Percentiles rank a stretch among this genome's conserved stretches.
phyloP scores from a whole-genome alignment of 2,329 filamentous ascomycete species.

The Sphaerulina musiva region DNA sequence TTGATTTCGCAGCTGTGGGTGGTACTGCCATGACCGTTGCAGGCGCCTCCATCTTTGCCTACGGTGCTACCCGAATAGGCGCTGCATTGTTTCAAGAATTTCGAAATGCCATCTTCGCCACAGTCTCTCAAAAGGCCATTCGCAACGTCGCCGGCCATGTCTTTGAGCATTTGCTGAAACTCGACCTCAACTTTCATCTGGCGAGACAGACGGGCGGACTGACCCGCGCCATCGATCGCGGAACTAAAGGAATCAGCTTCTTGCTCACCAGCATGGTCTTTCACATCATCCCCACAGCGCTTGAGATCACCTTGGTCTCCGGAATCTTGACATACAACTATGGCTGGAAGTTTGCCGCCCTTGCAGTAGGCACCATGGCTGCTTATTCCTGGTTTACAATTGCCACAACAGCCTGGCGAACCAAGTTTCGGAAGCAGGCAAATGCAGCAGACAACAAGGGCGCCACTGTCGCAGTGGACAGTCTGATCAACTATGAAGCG shows the following conservation, averaged over 20 bases:
- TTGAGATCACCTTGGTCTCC: constrained; percentile 94
- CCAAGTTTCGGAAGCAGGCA: constrained; percentile 88
- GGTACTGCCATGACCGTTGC: constrained; percentile 84
- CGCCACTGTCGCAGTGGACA: constrained; percentile 91
- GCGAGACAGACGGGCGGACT: constrained; percentile 90
- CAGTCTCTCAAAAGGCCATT: constrained; percentile 94
- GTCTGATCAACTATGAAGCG: constrained; percentile 96
- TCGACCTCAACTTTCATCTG: constrained; percentile 91
- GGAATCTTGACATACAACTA: constrained; percentile 96
- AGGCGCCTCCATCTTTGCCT: constrained; percentile 81
- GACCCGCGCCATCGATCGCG: constrained; percentile 88
- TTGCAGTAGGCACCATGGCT: constrained; percentile 85
- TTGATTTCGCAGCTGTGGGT: constrained; percentile 80
- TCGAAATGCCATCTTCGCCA: constrained; percentile 92
- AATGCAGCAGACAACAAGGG: constrained; percentile 95
- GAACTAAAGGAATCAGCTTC: constrained; percentile 98
- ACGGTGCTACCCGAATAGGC: constrained; percentile 81
- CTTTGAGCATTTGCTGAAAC: constrained; percentile 77
- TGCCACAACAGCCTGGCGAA: constrained; percentile 91
- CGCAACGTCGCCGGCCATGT: constrained; percentile 84
- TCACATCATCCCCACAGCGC: constrained; percentile 83
- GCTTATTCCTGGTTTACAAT: constrained; percentile 97
- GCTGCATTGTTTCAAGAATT: constrained; percentile 88
- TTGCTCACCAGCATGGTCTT: constrained; percentile 97
- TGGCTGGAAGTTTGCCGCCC: constrained; percentile 80